Base-by-base conservation (phyloP, 1,284 basidiomycete species). In the Cryptococcus hybrid region DNA sequence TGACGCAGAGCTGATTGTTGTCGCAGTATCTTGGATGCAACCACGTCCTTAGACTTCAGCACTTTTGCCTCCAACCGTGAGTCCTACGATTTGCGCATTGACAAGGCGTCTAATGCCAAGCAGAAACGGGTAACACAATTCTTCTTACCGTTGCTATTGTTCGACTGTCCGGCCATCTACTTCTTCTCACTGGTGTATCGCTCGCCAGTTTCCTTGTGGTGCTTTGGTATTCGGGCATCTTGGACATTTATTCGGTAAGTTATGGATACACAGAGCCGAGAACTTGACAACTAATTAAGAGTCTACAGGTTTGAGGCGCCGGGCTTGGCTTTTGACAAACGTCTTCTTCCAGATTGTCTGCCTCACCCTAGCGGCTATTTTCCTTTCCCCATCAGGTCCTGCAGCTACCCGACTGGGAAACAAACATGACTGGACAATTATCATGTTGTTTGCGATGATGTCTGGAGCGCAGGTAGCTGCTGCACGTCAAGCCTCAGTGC, bases 21-120 rank as follows among this genome's bases (percentile, higher is more conserved):
- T 54, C n/a, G 35, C 37, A 66, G 68, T 13, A 58, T 76, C 6
- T 63, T 77, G 24, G 77, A 78, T 59, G 75, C 75, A 1, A 75
- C 74, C n/a, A 76, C 75, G 9, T 77, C 72, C 56, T 70, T 73
- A 39, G 70, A 75, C 51, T 78, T 76, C 58, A 37, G 51, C 7
- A 75, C 74, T 5, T 78, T 78, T 42, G 76, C 77, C n/a, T 74
- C 70, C 7, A 78, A 78, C 59, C 75, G 65, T 66, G 35, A 57
- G 67, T 64, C 8, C 2, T 24, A 13, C 35, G 6, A 24, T 24
- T 24, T 24, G 24, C 24, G 24, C 24, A 24, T 49, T 5, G 11
- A 34, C 5, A 35, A 9, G 42, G 9, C 40, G n/a, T 42, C n/a
- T 9, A 24, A n/a, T 24, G 2, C 56, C 24, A 13, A 12, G 5